Evolutionary conservation across 108 stramenopile species (phyloP).

Genomic region (Cyclotella sp.): DNA sequence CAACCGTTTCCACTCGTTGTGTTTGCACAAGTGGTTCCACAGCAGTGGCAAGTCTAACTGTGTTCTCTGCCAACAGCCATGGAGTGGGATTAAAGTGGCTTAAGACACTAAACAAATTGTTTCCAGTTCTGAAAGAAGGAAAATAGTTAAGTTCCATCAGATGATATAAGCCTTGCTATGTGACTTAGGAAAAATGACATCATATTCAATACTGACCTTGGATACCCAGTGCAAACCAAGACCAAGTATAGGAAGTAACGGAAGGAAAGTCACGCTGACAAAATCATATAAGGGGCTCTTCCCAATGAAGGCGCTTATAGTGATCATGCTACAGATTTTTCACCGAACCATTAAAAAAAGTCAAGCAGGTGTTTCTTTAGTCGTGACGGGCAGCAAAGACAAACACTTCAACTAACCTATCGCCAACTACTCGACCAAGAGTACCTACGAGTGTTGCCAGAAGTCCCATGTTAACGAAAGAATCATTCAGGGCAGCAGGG

Average conservation of each 20-base stretch:
- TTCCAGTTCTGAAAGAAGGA: background rate
- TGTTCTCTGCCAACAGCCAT: slow-evolving; percentile 86
- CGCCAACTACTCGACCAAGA: slow-evolving; percentile 67
- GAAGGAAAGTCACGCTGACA: slow-evolving; percentile 69
- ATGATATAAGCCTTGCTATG: background rate
- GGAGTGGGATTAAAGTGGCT: slow-evolving; percentile 13
- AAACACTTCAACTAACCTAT: slow-evolving; percentile 19
- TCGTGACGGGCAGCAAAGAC: background rate
- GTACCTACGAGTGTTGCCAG: slow-evolving; percentile 69
- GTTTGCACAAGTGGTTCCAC: slow-evolving; percentile 95
- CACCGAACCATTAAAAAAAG: background rate
- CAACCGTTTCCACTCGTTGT: slow-evolving; percentile 91
- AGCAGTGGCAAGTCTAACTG: slow-evolving; percentile 91
- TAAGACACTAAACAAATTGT: slow-evolving; percentile 3
- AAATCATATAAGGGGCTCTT: slow-evolving; percentile 69
- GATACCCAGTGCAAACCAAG: slow-evolving; percentile 48
- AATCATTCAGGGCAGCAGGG: slow-evolving; percentile 58
- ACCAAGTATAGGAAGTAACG: slow-evolving; percentile 55
- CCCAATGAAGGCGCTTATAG: slow-evolving; percentile 48
- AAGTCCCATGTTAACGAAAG: slow-evolving; percentile 67
- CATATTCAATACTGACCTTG: slow-evolving; percentile 21
- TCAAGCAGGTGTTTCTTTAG: background rate
- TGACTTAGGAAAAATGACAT: background rate
- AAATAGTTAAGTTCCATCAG: no score
- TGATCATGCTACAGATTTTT: slow-evolving; percentile 44